phyloP scores from a whole-genome alignment of 192 early-diverging fungal genomes.

The Linnemannia schmuckeri region DNA sequence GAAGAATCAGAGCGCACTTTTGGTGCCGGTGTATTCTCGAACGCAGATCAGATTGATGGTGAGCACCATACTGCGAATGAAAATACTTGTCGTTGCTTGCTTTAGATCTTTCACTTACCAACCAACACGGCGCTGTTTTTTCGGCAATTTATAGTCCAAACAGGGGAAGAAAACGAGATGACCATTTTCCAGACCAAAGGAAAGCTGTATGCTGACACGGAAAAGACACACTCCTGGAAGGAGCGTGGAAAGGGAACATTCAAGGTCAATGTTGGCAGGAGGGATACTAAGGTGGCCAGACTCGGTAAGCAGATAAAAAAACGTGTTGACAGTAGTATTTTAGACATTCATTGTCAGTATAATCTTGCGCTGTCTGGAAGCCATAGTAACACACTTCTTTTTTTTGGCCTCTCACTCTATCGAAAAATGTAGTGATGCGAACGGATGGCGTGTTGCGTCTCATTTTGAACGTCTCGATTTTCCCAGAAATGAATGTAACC shows the following conservation, averaged over 20 bases:
- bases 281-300: slow-evolving; percentile 33
- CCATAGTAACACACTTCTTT: background rate
- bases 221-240: slow-evolving; percentile 46
- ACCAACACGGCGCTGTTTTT: background rate
- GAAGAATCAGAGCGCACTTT: slow-evolving; percentile 31
- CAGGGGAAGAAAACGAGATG: slow-evolving; percentile 47
- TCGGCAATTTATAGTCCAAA: slow-evolving; percentile 20
- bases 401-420: background rate
- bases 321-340: background rate
- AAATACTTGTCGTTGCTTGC: background rate
- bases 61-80: background rate
- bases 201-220: slow-evolving; percentile 41
- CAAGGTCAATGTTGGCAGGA: slow-evolving; percentile 42
- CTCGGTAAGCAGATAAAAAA: slow-evolving; percentile 21
- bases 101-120: background rate
- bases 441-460: slow-evolving; percentile 46
- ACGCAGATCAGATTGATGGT: slow-evolving; percentile 53
- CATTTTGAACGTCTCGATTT: slow-evolving; percentile 44
- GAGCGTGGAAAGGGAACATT: slow-evolving; percentile 51
- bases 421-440: slow-evolving; percentile 30
- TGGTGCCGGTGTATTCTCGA: slow-evolving; percentile 34
- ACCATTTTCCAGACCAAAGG: slow-evolving; percentile 48
- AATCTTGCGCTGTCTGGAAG: background rate
- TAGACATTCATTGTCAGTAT: background rate
- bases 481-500: slow-evolving; percentile 37